Evolutionary conservation across 2,329 filamentous ascomycete genomes (phyloP), one percentile per base, ranked within the genome.

Genomic region (Paraconiothyrium sp.): DNA sequence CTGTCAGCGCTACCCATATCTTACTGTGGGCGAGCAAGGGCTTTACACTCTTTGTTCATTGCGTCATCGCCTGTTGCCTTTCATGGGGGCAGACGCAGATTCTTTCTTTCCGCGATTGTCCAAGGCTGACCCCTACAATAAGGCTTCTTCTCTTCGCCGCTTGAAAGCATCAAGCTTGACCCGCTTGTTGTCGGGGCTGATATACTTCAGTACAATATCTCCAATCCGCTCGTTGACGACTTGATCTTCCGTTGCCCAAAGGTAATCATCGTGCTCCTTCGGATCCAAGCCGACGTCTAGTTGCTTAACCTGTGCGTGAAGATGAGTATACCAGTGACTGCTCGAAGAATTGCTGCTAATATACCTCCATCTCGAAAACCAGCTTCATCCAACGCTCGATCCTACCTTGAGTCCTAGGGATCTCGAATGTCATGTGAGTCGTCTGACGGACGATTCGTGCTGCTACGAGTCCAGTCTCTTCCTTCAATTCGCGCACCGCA

Each of bases 401-500:
- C 6, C 56, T 57, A 7, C 66, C 59, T n/a, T 61, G 64, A 24
- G 54, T 58, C 54, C 58, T 60, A 24, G 44, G 49, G 14, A 72
- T 72, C 2, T 56, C 47, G 61, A 76, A 75, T 5, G 68, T 71
- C 48, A 73, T 71, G 69, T 79, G 78, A 16, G 70, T 72, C 8
- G 84, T 79, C 55, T 82, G 73, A 30, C 80, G 77, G 2, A 80
- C 69, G 39, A 86, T 74, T 11, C 71, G 71, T 24, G 72, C 80
- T 2, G 84, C 81, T 47, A 74, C 74, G 24, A 87, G 71, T 0
- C 84, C 84, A 0, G 82, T 82, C 67, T 87, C 85, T 68, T 87
- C 85, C 46, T 80, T 78, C 11, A 85, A 72, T 64, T 86, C 84
- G 8, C 84, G 79, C 10, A 77, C 84, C 2, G 82, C 81, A 1